A percentile compares a stretch with the other conserved stretches of the same genome.
phyloP scores from a whole-genome alignment of 2,329 filamentous ascomycete species.

The Furcasterigmium sp. region DNA sequence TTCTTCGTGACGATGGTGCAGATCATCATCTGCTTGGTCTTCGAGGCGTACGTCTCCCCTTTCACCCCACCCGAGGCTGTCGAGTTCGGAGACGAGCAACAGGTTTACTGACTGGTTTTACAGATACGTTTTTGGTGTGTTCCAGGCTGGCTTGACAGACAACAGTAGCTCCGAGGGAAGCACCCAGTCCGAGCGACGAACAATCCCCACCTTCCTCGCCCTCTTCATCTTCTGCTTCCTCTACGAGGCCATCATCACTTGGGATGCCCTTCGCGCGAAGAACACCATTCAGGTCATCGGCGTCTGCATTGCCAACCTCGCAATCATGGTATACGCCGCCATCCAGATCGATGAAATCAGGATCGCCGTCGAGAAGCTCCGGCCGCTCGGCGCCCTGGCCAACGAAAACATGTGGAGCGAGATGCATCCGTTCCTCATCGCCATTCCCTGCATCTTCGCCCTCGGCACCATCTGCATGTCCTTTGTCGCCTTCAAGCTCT shows the following conservation, averaged over 20 bases:
- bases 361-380: conserved; percentile 51
- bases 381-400: conserved; percentile 37
- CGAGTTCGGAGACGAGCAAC: not conserved
- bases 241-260: conserved; percentile 84
- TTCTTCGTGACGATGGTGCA: conserved; percentile 69
- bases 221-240: conserved; percentile 97
- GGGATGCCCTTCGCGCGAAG: conserved; percentile 88
- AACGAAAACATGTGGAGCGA: conserved; percentile 58
- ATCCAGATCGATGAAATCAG: conserved; percentile 90
- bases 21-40: conserved; percentile 71
- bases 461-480: conserved; percentile 67
- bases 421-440: conserved; percentile 72
- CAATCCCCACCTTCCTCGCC: conserved; percentile 91
- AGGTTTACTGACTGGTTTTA: conserved; percentile 9
- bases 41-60: conserved; percentile 69
- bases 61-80: not conserved
- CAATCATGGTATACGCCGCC: conserved; percentile 84
- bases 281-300: conserved; percentile 99
- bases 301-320: conserved; percentile 86
- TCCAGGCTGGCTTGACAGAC: conserved; percentile 58
- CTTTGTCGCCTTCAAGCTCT: conserved; percentile 87
- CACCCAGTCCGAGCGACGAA: conserved; percentile 51
- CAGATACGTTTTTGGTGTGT: conserved; percentile 86
- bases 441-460: conserved; percentile 79
- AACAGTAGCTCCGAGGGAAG: conserved; percentile 35